Evolutionary conservation across 257 asterid species (phyloP), one percentile per base, ranked within the genome.

Genomic region (Nicotiana knightiana): DNA sequence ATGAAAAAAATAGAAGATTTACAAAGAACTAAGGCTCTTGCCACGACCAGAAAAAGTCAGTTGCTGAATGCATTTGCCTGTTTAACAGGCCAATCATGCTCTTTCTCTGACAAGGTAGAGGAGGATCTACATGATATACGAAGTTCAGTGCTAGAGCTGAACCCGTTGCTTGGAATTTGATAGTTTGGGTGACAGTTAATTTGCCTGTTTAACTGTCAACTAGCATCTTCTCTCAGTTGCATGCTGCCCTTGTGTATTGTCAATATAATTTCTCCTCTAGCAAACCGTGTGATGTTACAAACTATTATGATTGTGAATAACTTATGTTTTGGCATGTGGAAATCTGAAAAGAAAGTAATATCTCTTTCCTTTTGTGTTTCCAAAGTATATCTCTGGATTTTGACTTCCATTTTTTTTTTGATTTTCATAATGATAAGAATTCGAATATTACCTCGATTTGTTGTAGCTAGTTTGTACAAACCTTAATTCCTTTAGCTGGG

Each of bases 61-160:
- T 51, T 91, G 79, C 81, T 90, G 82, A 93, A 88, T 83, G 88
- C 84, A 76, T 78, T 21, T 21, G 24, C 24, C 24, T 21, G 24
- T 21, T 21, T 21, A 21, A 21, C 91, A 3, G 67, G 88, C 80
- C 85, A 81, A 35, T 85, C 94, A 10, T 39, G 90, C 87, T 83
- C 85, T 70, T 86, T 91, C 77, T 89, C 95, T 17, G 91, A 90
- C 55, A 92, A 90, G 85, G 78, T 93, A 82, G 93, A 88, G 87
- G 92, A 88, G 76, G 94, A 92, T 88, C 90, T 95, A 77, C 87
- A 82, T n/a, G 83, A 81, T 57, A 37, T 90, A 79, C 87, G 77
- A 59, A 79, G 71, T 54, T 90, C 96, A 10, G 86, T 96, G 6
- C 85, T 84, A 24, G 95, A 91, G 81, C 81, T 94, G 86, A 88